phyloP scores from a whole-genome alignment of 2,329 filamentous ascomycete species.

The Periconia sp. region DNA sequence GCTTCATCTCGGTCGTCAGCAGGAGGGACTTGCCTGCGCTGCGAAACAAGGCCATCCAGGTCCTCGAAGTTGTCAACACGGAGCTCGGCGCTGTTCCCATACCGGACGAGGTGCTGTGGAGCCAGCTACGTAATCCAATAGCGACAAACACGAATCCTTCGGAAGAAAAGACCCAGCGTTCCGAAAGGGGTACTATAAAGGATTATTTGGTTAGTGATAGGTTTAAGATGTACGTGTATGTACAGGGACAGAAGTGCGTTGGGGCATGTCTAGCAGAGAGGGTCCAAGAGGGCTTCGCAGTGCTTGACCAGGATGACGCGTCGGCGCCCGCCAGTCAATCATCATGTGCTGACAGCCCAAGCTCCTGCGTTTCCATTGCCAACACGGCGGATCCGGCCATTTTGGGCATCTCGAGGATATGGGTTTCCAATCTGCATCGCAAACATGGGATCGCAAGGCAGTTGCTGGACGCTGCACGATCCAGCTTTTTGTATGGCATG shows the following conservation, averaged over 20 bases:
- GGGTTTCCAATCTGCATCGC: conserved; percentile 61
- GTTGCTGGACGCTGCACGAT: conserved; percentile 58
- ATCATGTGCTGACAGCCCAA: conserved; percentile 15
- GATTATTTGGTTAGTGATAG: conserved; percentile 44
- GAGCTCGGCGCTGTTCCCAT: conserved; percentile 65
- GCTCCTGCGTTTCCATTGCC: conserved; percentile 47
- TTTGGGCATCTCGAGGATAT: conserved; percentile 67
- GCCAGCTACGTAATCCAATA: conserved; percentile 40
- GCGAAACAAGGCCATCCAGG: conserved; percentile 56
- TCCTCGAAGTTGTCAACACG: conserved; percentile 62
- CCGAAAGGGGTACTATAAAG: conserved; percentile 21
- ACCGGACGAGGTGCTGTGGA: conserved; percentile 60
- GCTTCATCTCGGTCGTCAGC: conserved; percentile 61
- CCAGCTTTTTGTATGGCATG: conserved; percentile 59
- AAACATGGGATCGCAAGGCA: conserved; percentile 59
- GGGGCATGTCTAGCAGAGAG: conserved; percentile 64
- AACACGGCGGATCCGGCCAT: conserved; percentile 49
- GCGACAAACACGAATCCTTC: conserved; percentile 11
- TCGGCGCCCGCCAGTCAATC: conserved; percentile 18
- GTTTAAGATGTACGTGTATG: conserved; percentile 64
- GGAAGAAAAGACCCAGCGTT: conserved; percentile 32
- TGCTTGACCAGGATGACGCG: conserved; percentile 41
- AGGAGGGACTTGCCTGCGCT: conserved; percentile 55
- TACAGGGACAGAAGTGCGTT: conserved; percentile 63
- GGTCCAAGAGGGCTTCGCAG: conserved; percentile 58